phyloP scores from a whole-genome alignment of 2,329 filamentous ascomycete species.

The Orbilia brochopaga region DNA sequence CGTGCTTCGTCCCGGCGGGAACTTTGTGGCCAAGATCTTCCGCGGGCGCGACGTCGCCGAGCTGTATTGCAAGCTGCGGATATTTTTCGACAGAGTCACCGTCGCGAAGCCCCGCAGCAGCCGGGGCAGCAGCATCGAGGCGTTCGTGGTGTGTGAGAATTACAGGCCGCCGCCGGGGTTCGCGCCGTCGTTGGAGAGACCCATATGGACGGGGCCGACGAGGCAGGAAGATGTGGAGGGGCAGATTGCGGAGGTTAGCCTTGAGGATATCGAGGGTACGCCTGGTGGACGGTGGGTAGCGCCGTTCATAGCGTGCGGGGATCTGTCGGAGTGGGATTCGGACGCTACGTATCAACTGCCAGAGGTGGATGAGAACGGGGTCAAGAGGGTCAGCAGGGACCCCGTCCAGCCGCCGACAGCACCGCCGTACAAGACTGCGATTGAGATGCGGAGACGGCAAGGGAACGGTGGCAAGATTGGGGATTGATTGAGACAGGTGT shows the following conservation, averaged over 20 bases:
- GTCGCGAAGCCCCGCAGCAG: conserved; percentile 94
- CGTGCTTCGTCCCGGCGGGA: conserved; percentile 88
- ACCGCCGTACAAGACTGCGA: conserved; percentile 87
- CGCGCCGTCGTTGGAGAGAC: conserved; percentile 75
- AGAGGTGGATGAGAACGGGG: conserved; percentile 67
- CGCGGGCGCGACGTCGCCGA: conserved; percentile 92
- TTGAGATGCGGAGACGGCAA: conserved; percentile 72
- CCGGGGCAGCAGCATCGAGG: conserved; percentile 93
- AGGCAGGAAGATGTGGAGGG: conserved; percentile 56
- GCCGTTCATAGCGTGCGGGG: conserved; percentile 95
- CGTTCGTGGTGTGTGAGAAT: conserved; percentile 92
- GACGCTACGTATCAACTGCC: conserved; percentile 93
- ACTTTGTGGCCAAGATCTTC: conserved; percentile 98
- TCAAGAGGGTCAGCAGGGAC: conserved; percentile 72
- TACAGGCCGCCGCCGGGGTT: conserved; percentile 81
- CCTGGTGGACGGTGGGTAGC: conserved; percentile 78
- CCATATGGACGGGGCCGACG: conserved; percentile 70
- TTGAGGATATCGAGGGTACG: conserved; percentile 57
- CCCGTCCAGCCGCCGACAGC: conserved; percentile 95
- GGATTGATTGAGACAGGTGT: conserved; percentile 8
- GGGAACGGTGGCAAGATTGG: conserved; percentile 51
- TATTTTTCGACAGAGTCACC: conserved; percentile 84
- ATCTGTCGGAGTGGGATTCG: conserved; percentile 91
- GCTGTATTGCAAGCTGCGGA: conserved; percentile 88
- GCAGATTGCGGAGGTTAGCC: conserved; percentile 56